phyloP scores from a whole-genome alignment of 2,329 filamentous ascomycete genomes.

The Penicillium sp. region DNA sequence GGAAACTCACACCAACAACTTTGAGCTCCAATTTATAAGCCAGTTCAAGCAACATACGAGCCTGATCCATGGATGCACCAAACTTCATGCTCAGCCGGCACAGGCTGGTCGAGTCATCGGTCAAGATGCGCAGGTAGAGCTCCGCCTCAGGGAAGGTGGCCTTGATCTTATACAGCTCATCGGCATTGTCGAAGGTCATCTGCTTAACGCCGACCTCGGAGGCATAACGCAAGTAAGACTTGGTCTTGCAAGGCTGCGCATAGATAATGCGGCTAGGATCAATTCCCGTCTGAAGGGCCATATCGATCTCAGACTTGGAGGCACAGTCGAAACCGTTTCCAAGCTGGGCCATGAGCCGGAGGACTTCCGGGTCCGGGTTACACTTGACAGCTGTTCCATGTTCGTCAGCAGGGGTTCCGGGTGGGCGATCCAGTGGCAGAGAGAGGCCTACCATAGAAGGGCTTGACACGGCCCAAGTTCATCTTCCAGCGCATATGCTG shows the following conservation, averaged over 20 bases:
- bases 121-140: conserved; percentile 87
- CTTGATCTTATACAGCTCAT: conserved; percentile 97
- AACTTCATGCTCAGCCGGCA: conserved; percentile 97
- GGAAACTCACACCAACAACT: conserved; percentile 92
- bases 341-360: conserved; percentile 76
- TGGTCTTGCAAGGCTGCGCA: conserved; percentile 98
- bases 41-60: conserved; percentile 64
- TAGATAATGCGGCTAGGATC: conserved; percentile 92
- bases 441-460: conserved; percentile 71
- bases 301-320: conserved; percentile 93
- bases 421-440: background rate
- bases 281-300: conserved; percentile 72
- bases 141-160: conserved; percentile 81
- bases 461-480: conserved; percentile 83
- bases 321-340: conserved; percentile 97
- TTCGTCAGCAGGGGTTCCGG: conserved; percentile 4
- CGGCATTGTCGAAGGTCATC: conserved; percentile 98
- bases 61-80: conserved; percentile 77
- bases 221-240: conserved; percentile 90
- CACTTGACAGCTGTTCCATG: conserved; percentile 75
- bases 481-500: conserved; percentile 98
- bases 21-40: conserved; percentile 77
- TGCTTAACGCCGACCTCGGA: conserved; percentile 76
- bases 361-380: conserved; percentile 84
- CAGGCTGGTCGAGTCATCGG: conserved; percentile 87